phyloP scores from a whole-genome alignment of 2,329 filamentous ascomycete species.

The Aspergillus neoniger region DNA sequence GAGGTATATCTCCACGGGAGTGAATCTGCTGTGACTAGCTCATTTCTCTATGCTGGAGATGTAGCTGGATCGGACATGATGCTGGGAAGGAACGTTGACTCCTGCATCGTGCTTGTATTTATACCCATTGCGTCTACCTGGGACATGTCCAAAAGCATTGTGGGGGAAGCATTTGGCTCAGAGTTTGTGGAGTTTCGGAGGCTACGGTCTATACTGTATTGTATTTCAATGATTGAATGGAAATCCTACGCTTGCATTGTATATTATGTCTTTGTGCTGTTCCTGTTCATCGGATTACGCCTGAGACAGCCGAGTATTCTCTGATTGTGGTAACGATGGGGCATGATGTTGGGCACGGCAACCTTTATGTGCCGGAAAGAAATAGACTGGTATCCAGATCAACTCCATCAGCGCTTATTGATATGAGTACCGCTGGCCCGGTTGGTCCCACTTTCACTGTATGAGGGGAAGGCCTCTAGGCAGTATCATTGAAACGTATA shows the following conservation, averaged over 20 bases:
- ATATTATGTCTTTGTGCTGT: neutral
- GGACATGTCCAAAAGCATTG: neutral
- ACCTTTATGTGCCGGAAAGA: no score
- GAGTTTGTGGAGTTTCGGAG: slow-evolving; percentile 2
- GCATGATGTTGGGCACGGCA: no score
- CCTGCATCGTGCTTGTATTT: slow-evolving; percentile 9
- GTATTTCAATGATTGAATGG: slow-evolving; percentile 1
- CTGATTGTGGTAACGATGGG: rapidly evolving
- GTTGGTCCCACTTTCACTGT: no score
- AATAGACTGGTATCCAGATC: no score
- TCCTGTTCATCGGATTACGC: neutral
- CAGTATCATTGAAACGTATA: no score
- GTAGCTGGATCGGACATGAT: neutral
- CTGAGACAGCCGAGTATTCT: neutral
- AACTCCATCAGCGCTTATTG: no score
- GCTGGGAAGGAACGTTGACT: neutral
- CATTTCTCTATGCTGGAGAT: neutral
- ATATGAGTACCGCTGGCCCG: no score
- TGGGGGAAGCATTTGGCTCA: neutral
- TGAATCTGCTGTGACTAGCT: neutral
- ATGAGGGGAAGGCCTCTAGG: no score
- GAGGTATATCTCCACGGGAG: neutral
- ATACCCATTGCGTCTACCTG: slow-evolving; percentile 1
- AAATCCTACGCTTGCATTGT: neutral
- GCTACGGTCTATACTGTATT: neutral